Conservation (phyloP, 1,139 yeast genomes). For the Meyerozyma athensensis region DNA sequence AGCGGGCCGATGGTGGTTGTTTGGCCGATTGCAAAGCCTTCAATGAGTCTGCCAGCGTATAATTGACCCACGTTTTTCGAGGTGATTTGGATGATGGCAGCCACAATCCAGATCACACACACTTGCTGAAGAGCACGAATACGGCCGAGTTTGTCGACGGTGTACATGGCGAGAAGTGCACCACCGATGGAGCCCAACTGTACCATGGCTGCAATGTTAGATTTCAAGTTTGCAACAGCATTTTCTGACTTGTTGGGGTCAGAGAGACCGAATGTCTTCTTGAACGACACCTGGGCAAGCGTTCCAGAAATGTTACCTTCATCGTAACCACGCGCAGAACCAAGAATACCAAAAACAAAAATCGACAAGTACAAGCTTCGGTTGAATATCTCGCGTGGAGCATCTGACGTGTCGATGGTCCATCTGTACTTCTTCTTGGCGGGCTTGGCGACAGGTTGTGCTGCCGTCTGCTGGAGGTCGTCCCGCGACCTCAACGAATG, state of each 20-base stretch:
- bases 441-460: not conserved
- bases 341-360: conserved; percentile 52
- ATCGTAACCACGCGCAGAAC: conserved; percentile 59
- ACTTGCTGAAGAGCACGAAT: conserved; percentile 46
- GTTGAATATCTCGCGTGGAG: conserved; percentile 50
- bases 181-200: conserved; percentile 61
- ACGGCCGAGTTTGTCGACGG: conserved; percentile 54
- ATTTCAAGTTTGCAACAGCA: conserved; percentile 43
- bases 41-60: conserved; percentile 51
- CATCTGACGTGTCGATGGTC: conserved; percentile 29
- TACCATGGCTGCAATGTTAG: conserved; percentile 60
- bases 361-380: conserved; percentile 42
- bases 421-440: conserved; percentile 18
- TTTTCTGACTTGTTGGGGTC: conserved; percentile 33
- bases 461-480: not conserved
- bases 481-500: not conserved
- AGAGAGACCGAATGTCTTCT: conserved; percentile 39
- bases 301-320: conserved; percentile 51
- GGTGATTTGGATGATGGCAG: conserved; percentile 46
- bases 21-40: conserved; percentile 54
- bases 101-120: conserved; percentile 42
- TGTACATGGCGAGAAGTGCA: conserved; percentile 43
- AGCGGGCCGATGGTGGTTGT: conserved; percentile 56
- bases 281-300: conserved; percentile 42
- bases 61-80: conserved; percentile 42